A percentile compares a stretch with the other conserved stretches of the same genome.
phyloP scores from a whole-genome alignment of 2,329 filamentous ascomycete genomes.

The Colletotrichum sp. region DNA sequence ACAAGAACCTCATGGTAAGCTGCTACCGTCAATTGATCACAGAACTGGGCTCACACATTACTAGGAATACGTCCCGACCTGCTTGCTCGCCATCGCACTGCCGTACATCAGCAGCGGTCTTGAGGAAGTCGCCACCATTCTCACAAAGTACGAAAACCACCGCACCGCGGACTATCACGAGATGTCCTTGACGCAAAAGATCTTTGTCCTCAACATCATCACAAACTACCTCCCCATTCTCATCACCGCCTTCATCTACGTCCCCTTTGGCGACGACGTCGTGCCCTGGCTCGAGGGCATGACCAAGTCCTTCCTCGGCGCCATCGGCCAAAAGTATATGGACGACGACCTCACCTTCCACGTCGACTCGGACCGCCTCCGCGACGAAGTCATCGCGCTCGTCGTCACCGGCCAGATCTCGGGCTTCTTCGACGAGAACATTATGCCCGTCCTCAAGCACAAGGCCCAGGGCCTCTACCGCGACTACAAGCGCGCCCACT shows the following conservation, averaged over 20 bases:
- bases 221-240: conserved; percentile 79
- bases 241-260: conserved; percentile 79
- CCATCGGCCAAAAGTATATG: conserved; percentile 52
- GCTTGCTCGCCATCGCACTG: conserved; percentile 69
- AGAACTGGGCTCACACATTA: neutral
- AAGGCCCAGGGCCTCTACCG: conserved; percentile 52
- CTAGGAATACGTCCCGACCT: conserved; percentile 74
- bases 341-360: conserved; percentile 56
- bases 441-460: conserved; percentile 72
- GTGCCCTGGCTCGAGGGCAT: conserved; percentile 71
- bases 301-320: conserved; percentile 49
- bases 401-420: conserved; percentile 75
- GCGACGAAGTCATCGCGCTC: conserved; percentile 77
- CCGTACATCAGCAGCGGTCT: conserved; percentile 69
- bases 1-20: conserved; percentile 68
- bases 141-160: conserved; percentile 78
- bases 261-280: conserved; percentile 72
- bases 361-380: conserved; percentile 68
- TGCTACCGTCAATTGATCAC: neutral
- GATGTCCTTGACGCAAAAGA: conserved; percentile 72
- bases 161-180: conserved; percentile 73
- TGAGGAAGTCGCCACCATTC: conserved; percentile 63
- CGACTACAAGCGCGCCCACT: conserved; percentile 36
- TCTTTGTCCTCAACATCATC: conserved; percentile 80
- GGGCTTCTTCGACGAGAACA: conserved; percentile 72